Evolutionary conservation across 805 yeast genomes (phyloP), one percentile per base, ranked within the genome.

Genomic region (Hanseniaspora clermontiae): DNA sequence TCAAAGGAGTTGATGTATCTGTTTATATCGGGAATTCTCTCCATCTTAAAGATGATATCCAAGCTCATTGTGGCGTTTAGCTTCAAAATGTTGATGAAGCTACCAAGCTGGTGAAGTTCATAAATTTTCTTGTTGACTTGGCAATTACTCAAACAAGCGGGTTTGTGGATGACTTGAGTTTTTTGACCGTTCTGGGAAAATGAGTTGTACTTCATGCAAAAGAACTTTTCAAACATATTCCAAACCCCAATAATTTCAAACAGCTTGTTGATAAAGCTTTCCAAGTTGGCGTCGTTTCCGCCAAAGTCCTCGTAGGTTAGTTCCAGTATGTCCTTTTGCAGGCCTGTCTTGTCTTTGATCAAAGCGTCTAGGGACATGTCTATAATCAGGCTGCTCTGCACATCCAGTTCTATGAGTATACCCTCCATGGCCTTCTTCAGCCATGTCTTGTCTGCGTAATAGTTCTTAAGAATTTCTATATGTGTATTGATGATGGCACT

Each of bases 401-500:
- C 75, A 65, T 93, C 98, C 34, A 93, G 83, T 65, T 93, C 98
- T 51, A 78, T 73, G 68, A 91, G 95, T 36, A 93, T 83, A 51
- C 79, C 78, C 19, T 77, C 79, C 61, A 90, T 75, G 10, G 91
- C 89, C 37, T 76, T 75, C 2, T 76, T 70, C 74, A 90, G 81
- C 15, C 82, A 81, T 10, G 70, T 60, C 4, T 61, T 59, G 19
- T 91, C 95, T 11, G 50, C 20, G 65, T 93, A 93, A 65, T 82
- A 84, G 50, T 75, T 75, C 43, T 76, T 78, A 31, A 93, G 88
- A 42, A 93, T 77, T 11, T 82, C 83, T 0, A 93, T 80, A 66
- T 93, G 97, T 64, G 89, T 96, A 47, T 82, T 81, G 24, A 93
- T 77, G 69, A 93, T 88, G 50, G 80, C 77, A 0, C 96, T 88